These are phyloP conservation scores for Fomitopsis schrenkii DNA, from an alignment of 1,284 basidiomycete species.

Conservation along the genomic window DNA sequence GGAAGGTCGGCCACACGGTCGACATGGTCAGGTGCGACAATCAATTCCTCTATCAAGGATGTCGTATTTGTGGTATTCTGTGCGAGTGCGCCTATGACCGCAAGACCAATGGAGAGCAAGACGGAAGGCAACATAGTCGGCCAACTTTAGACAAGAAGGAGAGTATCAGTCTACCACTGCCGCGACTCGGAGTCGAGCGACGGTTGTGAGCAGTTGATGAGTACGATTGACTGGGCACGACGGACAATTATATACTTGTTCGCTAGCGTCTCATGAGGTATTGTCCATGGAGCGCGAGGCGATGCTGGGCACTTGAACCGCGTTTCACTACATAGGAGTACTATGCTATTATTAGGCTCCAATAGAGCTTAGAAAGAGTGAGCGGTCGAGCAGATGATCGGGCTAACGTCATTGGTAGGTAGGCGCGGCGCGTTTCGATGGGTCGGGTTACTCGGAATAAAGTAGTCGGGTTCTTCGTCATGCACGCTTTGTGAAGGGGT, in stretches of 20 bases:
- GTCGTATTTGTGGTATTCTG: constrained; percentile 5
- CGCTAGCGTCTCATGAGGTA: neutral
- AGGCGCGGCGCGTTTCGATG: too few species aligned
- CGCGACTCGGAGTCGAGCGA: neutral
- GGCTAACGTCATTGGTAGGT: neutral
- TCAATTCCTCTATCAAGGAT: constrained; percentile 15
- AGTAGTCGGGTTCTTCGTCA: neutral
- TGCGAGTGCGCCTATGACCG: constrained; percentile 11
- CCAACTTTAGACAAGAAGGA: constrained; percentile 1
- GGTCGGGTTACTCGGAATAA: too few species aligned
- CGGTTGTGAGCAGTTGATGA: neutral
- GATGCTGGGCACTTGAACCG: too few species aligned
- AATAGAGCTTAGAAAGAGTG: neutral
- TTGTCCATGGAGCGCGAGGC: neutral
- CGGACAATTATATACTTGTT: neutral
- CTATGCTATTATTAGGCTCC: neutral
- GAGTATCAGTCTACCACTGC: neutral
- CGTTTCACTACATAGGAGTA: neutral
- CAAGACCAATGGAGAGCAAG: constrained; percentile 14
- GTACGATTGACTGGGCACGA: neutral
- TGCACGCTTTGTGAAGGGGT: neutral
- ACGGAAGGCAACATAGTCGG: constrained; percentile 13
- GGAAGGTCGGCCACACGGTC: constrained; percentile 21
- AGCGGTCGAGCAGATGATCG: neutral
- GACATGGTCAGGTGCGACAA: constrained; percentile 15